These are phyloP conservation scores for Fusarium zealandicum DNA, from an alignment of 2,329 filamentous ascomycete genomes.

Conservation along the genomic window DNA sequence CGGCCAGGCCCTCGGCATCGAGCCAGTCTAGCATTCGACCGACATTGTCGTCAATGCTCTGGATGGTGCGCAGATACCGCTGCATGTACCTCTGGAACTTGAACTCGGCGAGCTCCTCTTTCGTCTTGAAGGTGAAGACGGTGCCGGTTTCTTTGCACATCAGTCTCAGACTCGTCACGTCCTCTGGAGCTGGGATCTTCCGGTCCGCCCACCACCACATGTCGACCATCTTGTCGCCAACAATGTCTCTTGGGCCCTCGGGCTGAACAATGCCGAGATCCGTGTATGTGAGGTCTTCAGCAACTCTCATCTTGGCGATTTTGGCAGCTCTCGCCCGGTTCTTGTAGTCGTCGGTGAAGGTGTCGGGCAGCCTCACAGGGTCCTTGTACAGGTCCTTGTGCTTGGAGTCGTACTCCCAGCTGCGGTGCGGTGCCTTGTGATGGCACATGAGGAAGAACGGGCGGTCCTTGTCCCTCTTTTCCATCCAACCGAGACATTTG, in stretches of 20 bases:
- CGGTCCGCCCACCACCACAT: no score
- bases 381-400: constrained; percentile 58
- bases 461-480: constrained; percentile 43
- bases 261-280: constrained; percentile 60
- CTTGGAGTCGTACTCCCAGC: constrained; percentile 58
- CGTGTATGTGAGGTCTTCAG: constrained; percentile 58
- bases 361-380: constrained; percentile 57
- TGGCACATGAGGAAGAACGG: constrained; percentile 65
- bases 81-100: constrained; percentile 66
- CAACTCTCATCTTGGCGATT: constrained; percentile 59
- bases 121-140: constrained; percentile 53
- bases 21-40: constrained; percentile 56
- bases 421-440: constrained; percentile 62
- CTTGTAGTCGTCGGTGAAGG: constrained; percentile 62
- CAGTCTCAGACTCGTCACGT: constrained; percentile 38
- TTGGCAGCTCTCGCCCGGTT: constrained; percentile 58
- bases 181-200: constrained; percentile 38
- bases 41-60: constrained; percentile 60
- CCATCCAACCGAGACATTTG: constrained; percentile 54
- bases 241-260: no score
- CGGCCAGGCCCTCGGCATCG: constrained; percentile 46
- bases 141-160: constrained; percentile 56
- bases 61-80: constrained; percentile 60
- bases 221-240: no score
- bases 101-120: constrained; percentile 56